Conservation (phyloP, 1,284 basidiomycete species). For the Microbotryomycetes sp. region DNA sequence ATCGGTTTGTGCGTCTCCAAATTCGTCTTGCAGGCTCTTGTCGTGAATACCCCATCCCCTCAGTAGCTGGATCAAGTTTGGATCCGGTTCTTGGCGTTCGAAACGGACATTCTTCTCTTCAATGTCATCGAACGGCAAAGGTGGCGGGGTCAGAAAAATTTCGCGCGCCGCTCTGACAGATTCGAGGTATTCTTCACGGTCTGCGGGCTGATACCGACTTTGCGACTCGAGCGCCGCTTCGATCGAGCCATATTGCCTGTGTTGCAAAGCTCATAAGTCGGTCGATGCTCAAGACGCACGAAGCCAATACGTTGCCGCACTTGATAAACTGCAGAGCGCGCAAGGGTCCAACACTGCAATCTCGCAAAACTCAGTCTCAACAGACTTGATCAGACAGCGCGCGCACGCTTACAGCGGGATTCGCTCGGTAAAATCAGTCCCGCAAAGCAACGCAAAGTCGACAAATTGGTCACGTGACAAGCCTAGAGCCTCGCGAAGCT, state of each 20-base stretch:
- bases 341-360: slow-evolving; percentile 64
- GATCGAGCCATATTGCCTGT: slow-evolving; percentile 55
- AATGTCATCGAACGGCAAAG: slow-evolving; percentile 44
- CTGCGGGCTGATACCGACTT: slow-evolving; percentile 36
- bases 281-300: not conserved
- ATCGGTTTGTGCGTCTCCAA: too few relatives aligned
- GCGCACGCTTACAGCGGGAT: slow-evolving; percentile 43
- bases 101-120: not conserved
- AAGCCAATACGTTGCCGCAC: not conserved
- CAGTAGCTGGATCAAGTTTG: not conserved
- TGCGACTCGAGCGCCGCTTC: slow-evolving; percentile 56
- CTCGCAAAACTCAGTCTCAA: too few relatives aligned
- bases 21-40: not conserved
- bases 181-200: slow-evolving; percentile 50
- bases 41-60: not conserved
- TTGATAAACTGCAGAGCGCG: slow-evolving; percentile 65
- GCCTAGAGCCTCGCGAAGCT: slow-evolving; percentile 54
- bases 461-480: slow-evolving; percentile 56
- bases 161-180: slow-evolving; percentile 54
- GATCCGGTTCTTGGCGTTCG: not conserved
- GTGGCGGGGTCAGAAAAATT: slow-evolving; percentile 58
- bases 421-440: slow-evolving; percentile 78
- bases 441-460: slow-evolving; percentile 75
- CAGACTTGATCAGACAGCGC: too few relatives aligned
- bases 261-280: not conserved